These are phyloP conservation scores for Neurospora tetraspora DNA, from an alignment of 495 filamentous ascomycete species.

Conservation along the genomic window DNA sequence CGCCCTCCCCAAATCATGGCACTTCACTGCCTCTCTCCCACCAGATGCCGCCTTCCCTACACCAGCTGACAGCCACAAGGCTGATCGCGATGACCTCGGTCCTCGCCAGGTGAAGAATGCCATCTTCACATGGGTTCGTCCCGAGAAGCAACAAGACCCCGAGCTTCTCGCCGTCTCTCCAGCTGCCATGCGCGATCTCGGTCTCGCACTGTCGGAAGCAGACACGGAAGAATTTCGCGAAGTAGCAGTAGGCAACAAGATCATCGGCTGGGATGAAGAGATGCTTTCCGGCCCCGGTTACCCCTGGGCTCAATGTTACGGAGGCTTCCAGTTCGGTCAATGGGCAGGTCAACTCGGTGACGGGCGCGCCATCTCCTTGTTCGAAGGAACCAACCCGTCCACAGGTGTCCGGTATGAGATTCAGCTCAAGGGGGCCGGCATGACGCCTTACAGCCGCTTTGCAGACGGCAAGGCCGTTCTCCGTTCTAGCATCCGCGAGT, in stretches of 20 bases:
- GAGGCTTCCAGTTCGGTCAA: constrained; percentile 73
- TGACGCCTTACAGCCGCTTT: constrained; percentile 90
- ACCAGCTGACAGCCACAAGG: constrained; percentile 66
- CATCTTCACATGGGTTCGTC: constrained; percentile 82
- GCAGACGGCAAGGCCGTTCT: constrained; percentile 96
- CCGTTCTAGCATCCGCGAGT: constrained; percentile 85
- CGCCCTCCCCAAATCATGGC: constrained; percentile 76
- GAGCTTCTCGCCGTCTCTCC: constrained; percentile 74
- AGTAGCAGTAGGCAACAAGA: constrained; percentile 69
- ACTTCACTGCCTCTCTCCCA: constrained; percentile 70
- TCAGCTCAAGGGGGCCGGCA: constrained; percentile 87
- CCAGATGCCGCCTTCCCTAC: constrained; percentile 73
- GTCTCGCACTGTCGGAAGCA: constrained; percentile 55
- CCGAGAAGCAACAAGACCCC: constrained; percentile 55
- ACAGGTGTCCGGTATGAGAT: constrained; percentile 73
- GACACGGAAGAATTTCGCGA: constrained; percentile 64
- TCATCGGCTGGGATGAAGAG: constrained; percentile 50
- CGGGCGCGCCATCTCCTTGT: constrained; percentile 86
- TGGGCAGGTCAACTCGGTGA: constrained; percentile 97
- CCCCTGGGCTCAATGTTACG: constrained; percentile 97
- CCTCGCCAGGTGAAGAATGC: constrained; percentile 80
- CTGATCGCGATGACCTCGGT: constrained; percentile 62
- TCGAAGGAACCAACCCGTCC: constrained; percentile 71
- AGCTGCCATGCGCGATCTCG: constrained; percentile 68
- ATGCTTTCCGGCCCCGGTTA: constrained; percentile 62